These are phyloP conservation scores for Protea cynaroides DNA, from an alignment of 164 flowering plant genomes.

Conservation along the genomic window DNA sequence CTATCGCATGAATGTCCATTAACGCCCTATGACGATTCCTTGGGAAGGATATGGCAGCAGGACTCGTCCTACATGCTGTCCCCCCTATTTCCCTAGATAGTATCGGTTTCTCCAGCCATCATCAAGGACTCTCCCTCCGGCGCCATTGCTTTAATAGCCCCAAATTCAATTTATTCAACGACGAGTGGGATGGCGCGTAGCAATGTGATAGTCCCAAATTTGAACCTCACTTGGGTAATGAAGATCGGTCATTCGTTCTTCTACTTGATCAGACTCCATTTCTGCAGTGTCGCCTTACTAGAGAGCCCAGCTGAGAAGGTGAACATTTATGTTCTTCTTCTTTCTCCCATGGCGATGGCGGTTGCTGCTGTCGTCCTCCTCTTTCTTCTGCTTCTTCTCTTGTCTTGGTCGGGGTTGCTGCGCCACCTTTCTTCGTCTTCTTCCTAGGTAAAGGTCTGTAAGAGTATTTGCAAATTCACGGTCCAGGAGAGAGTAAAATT, in stretches of 20 bases:
- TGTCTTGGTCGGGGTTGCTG: too few relatives aligned
- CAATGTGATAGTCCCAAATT: slow-evolving; percentile 24
- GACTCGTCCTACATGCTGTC: slow-evolving; percentile 32
- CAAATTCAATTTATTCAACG: slow-evolving; percentile 53
- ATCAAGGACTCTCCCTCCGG: slow-evolving; percentile 41
- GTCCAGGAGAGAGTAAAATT: too few relatives aligned
- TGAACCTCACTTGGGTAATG: slow-evolving; percentile 74
- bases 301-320: too few relatives aligned
- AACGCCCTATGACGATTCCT: slow-evolving; percentile 51
- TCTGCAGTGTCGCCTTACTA: too few relatives aligned
- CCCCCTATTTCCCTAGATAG: slow-evolving; percentile 38
- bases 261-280: slow-evolving; percentile 69
- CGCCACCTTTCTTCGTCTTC: too few relatives aligned
- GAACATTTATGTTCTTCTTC: too few relatives aligned
- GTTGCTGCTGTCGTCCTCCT: too few relatives aligned
- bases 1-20: slow-evolving; percentile 35
- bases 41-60: slow-evolving; percentile 63
- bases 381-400: too few relatives aligned
- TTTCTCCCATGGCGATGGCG: too few relatives aligned
- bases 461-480: too few relatives aligned
- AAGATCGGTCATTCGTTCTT: slow-evolving; percentile 43
- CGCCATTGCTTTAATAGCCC: slow-evolving; percentile 53
- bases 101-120: slow-evolving; percentile 27
- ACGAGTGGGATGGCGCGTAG: slow-evolving; percentile 61
- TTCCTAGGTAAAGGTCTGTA: too few relatives aligned